Evolutionary conservation across 2,329 filamentous ascomycete genomes (phyloP).

Genomic region (Colletotrichum kahawae): DNA sequence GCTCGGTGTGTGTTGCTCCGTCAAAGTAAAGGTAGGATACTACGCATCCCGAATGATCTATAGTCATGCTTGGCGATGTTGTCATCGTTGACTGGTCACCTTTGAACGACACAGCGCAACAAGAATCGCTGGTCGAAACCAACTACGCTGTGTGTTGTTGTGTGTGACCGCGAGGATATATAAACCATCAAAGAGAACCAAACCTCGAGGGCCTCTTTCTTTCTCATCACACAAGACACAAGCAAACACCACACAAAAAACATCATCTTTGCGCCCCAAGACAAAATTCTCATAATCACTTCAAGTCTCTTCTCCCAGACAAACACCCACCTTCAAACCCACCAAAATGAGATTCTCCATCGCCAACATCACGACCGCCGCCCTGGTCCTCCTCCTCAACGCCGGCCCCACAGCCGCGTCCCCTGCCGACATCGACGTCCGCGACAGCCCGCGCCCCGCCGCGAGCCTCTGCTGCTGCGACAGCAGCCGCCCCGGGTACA

Average conservation of each 20-base stretch:
- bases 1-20: not conserved
- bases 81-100: not conserved
- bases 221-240: not conserved
- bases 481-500: not conserved
- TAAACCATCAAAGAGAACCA: not conserved
- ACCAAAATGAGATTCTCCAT: slow-evolving; percentile 18
- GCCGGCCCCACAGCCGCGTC: slow-evolving; percentile 22
- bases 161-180: not conserved
- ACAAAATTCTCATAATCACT: not conserved
- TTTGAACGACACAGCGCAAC: not conserved
- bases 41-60: not conserved
- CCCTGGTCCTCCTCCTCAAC: not conserved
- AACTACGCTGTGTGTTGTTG: not conserved
- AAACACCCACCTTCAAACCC: not conserved
- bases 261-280: not conserved
- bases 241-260: not conserved
- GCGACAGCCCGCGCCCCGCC: not conserved
- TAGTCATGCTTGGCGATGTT: not conserved
- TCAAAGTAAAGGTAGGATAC: not conserved
- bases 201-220: not conserved
- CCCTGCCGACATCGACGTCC: slow-evolving; percentile 22
- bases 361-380: slow-evolving; percentile 25
- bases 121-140: not conserved
- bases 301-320: not conserved
- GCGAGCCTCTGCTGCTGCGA: slow-evolving; percentile 30